phyloP scores from a whole-genome alignment of 1,284 basidiomycete genomes.

The Cerioporus squamosus region DNA sequence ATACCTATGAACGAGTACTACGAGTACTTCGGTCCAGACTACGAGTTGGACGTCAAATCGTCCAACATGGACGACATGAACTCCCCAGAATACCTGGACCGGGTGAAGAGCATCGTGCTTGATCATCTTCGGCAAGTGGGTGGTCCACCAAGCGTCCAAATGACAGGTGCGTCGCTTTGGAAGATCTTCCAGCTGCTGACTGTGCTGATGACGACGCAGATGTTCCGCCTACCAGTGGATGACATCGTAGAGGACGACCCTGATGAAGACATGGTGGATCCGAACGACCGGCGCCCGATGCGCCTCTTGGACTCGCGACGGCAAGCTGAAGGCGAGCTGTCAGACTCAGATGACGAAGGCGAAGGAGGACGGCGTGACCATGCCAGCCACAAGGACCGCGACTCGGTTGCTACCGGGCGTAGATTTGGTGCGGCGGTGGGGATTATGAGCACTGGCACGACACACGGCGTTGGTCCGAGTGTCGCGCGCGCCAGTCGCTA shows the following conservation, averaged over 20 bases:
- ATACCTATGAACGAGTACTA: slow-evolving; percentile 99
- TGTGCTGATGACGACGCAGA: slow-evolving; percentile 47
- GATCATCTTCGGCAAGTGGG: slow-evolving; percentile 87
- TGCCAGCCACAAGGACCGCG: slow-evolving; percentile 56
- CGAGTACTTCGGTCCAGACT: slow-evolving; percentile 99
- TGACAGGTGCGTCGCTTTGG: slow-evolving; percentile 61
- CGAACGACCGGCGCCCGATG: slow-evolving; percentile 75
- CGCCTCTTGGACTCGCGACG: slow-evolving; percentile 73
- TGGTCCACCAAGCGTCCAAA: slow-evolving; percentile 90
- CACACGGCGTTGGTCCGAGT: slow-evolving; percentile 75
- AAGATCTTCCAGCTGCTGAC: not conserved
- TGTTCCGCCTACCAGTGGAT: slow-evolving; percentile 81
- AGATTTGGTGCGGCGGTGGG: slow-evolving; percentile 72
- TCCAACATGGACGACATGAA: slow-evolving; percentile 98
- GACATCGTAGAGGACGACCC: slow-evolving; percentile 78
- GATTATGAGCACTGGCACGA: slow-evolving; percentile 65
- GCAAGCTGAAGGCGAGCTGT: slow-evolving; percentile 81
- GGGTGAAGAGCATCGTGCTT: slow-evolving; percentile 91
- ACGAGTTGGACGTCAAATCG: slow-evolving; percentile 94
- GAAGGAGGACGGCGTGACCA: slow-evolving; percentile 78
- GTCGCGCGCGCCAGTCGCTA: slow-evolving; percentile 60
- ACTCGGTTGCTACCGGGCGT: slow-evolving; percentile 48
- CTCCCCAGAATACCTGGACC: slow-evolving; percentile 90
- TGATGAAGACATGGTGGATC: slow-evolving; percentile 80
- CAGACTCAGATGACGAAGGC: slow-evolving; percentile 88